Percentiles rank a stretch among this genome's conserved stretches.
phyloP scores from a whole-genome alignment of 345 rosid genomes.

The Boechera retrofracta region DNA sequence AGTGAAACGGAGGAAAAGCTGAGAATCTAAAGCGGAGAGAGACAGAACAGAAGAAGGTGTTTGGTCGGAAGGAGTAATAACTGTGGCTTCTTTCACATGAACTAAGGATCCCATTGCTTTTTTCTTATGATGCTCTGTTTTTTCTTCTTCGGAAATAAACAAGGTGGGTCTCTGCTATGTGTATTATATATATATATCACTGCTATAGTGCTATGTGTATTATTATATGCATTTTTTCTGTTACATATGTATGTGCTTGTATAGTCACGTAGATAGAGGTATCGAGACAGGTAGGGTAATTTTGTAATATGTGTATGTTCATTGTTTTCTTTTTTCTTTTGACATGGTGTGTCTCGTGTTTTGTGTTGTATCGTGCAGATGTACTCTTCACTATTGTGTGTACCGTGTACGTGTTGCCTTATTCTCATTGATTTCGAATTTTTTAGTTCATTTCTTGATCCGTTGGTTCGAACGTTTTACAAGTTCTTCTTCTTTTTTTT shows the following conservation, averaged over 20 bases:
- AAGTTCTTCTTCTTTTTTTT: background rate
- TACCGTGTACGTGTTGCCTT: constrained; percentile 36
- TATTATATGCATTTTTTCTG: background rate
- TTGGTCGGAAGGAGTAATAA: constrained; percentile 64
- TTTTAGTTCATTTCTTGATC: background rate
- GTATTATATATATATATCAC: constrained; percentile 23
- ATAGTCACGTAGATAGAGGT: constrained; percentile 26
- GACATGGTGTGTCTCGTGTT: constrained; percentile 27
- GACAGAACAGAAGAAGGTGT: constrained; percentile 67
- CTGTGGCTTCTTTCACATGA: constrained; percentile 58
- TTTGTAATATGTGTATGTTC: constrained; percentile 7
- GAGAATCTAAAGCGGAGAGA: constrained; percentile 87
- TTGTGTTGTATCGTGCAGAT: constrained; percentile 38
- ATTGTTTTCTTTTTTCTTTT: background rate
- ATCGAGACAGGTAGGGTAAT: constrained; percentile 26
- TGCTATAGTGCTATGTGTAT: constrained; percentile 10
- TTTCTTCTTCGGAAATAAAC: constrained; percentile 3
- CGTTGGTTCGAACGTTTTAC: background rate
- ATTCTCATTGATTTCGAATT: constrained; percentile 3
- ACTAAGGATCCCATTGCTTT: constrained; percentile 54
- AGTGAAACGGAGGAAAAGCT: constrained; percentile 88
- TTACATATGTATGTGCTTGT: constrained; percentile 9
- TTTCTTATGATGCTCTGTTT: constrained; percentile 19
- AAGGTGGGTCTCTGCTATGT: constrained; percentile 33
- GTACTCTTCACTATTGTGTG: constrained; percentile 34